Conservation (phyloP, 495 filamentous ascomycete species). For the Sabuloglossum arenarium region DNA sequence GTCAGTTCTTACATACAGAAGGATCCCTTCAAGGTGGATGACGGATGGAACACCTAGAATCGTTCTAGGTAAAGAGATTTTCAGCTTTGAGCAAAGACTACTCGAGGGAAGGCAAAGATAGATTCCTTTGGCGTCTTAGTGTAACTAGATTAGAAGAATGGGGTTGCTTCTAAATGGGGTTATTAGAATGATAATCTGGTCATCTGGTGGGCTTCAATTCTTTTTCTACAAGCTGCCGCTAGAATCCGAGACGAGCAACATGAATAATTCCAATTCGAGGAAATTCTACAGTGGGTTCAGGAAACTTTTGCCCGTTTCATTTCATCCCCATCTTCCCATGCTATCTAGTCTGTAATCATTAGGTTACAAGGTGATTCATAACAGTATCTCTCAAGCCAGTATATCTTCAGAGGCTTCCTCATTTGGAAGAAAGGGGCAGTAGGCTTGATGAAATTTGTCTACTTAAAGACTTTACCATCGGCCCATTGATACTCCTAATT, state of each 20-base stretch:
- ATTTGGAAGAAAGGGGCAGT: not conserved
- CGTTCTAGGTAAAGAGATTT: not conserved
- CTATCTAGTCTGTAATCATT: not conserved
- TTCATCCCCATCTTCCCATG: not conserved
- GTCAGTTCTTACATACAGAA: conserved; percentile 18
- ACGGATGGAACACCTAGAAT: not conserved
- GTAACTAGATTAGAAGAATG: not conserved
- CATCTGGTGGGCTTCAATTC: not conserved
- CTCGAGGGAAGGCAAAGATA: not conserved
- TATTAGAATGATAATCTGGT: not conserved
- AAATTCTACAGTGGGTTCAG: not conserved
- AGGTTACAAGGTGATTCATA: not conserved
- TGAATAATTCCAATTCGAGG: not conserved
- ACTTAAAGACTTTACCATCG: conserved; percentile 99
- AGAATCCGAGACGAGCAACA: not conserved
- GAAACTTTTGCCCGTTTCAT: not conserved
- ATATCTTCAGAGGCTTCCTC: not conserved
- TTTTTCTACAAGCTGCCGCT: too few relatives aligned
- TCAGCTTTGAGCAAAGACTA: not conserved
- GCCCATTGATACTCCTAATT: conserved; percentile 35
- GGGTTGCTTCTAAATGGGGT: not conserved
- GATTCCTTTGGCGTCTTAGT: not conserved
- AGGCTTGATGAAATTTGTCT: conserved; percentile 21
- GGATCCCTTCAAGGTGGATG: conserved; percentile 12
- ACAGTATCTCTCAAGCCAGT: not conserved